A percentile compares a stretch with the other conserved stretches of the same genome.
phyloP scores from a whole-genome alignment of 495 filamentous ascomycete species.

The Echria macrotheca region DNA sequence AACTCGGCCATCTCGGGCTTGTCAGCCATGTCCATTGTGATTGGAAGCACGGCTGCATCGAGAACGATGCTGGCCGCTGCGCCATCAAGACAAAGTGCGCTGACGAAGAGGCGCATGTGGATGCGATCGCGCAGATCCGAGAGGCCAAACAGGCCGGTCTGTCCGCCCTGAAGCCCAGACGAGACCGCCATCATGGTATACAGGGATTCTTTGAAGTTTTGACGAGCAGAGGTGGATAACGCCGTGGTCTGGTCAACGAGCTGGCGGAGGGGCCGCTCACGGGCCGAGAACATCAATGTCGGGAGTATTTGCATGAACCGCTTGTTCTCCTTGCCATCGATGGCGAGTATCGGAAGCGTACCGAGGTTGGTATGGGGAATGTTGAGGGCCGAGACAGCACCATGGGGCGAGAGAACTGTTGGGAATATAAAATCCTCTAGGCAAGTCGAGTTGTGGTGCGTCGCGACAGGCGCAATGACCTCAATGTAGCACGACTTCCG shows the following conservation, averaged over 20 bases:
- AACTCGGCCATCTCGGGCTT: conserved; percentile 25
- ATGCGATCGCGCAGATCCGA: conserved; percentile 22
- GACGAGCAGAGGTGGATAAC: conserved; percentile 17
- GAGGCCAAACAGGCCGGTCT: conserved; percentile 35
- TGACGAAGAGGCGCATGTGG: conserved; percentile 39
- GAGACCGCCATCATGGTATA: conserved; percentile 41
- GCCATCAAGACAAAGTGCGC: conserved; percentile 35
- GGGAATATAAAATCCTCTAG: conserved; percentile 32
- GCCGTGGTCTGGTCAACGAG: conserved; percentile 2
- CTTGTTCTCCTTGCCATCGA: conserved; percentile 21
- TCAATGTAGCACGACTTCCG: conserved; percentile 44
- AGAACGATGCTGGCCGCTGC: conserved; percentile 39
- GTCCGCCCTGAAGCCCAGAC: conserved; percentile 34
- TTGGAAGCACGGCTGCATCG: conserved; percentile 44
- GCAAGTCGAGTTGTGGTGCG: conserved; percentile 8
- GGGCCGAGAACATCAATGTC: conserved; percentile 33
- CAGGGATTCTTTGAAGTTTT: conserved; percentile 46
- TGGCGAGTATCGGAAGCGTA: conserved; percentile 34
- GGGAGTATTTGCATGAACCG: conserved; percentile 33
- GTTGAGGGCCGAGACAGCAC: conserved; percentile 30
- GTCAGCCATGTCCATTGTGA: conserved; percentile 26
- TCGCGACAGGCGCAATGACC: conserved; percentile 33
- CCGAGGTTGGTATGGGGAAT: conserved; percentile 39
- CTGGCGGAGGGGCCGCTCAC: conserved; percentile 34
- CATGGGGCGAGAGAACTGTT: conserved; percentile 11